Evolutionary conservation across 371 early-diverging fungal species (phyloP).

Genomic region (Mucor plumbeus): DNA sequence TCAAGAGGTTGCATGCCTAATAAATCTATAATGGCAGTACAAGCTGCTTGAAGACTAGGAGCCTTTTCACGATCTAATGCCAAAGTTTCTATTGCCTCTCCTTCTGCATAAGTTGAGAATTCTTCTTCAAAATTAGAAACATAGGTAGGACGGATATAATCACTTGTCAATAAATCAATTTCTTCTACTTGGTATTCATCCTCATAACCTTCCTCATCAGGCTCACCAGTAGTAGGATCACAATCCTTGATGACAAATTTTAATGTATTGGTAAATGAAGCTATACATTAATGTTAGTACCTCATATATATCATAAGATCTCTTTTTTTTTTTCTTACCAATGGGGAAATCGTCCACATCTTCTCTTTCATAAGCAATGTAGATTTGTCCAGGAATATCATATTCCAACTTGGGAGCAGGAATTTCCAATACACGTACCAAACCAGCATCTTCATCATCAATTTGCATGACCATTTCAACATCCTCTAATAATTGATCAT

Average conservation of each 20-base stretch:
- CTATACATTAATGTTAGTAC: slow-evolving; percentile 32
- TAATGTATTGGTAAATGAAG: slow-evolving; percentile 86
- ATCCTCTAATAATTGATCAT: slow-evolving; percentile 91
- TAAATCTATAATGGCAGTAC: slow-evolving; percentile 69
- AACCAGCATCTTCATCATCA: slow-evolving; percentile 68
- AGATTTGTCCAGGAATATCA: slow-evolving; percentile 80
- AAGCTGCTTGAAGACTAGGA: slow-evolving; percentile 69
- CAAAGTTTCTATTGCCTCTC: slow-evolving; percentile 87
- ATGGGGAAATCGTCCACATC: slow-evolving; percentile 63
- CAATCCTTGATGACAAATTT: slow-evolving; percentile 93
- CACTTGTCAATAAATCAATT: slow-evolving; percentile 81
- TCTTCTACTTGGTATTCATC: slow-evolving; percentile 95
- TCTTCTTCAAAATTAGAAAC: slow-evolving; percentile 52
- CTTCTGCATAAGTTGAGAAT: slow-evolving; percentile 79
- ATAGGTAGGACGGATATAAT: slow-evolving; percentile 90
- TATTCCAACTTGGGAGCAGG: slow-evolving; percentile 76
- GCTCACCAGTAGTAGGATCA: slow-evolving; percentile 90
- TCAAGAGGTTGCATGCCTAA: slow-evolving; percentile 88
- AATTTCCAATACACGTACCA: slow-evolving; percentile 63
- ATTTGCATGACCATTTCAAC: slow-evolving; percentile 86
- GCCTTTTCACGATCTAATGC: slow-evolving; percentile 72
- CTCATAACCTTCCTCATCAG: slow-evolving; percentile 92
- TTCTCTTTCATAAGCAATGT: slow-evolving; percentile 79
- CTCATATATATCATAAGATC: too few relatives aligned
- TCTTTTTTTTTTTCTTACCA: slow-evolving; percentile 46